Base-by-base conservation (phyloP, 2,329 filamentous ascomycete species). In the Venturia effusa region DNA sequence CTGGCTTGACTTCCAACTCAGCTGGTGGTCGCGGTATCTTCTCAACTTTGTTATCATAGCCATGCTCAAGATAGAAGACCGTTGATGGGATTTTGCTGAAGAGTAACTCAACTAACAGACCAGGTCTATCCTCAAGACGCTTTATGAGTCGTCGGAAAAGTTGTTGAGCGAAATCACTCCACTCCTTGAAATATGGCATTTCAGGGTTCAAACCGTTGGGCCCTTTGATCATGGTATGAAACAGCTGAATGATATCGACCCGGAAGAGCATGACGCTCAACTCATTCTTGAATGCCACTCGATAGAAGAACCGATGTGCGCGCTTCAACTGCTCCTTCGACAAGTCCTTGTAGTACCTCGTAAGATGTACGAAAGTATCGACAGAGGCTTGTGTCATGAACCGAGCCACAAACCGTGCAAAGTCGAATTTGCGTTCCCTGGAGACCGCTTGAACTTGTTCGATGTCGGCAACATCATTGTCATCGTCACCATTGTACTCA, bases 271-370 rank as follows among this genome's bases (percentile, higher is more conserved):
- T 84, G 27, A 97, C 87, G 64, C 87, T 87, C 78, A 94, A 87
- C 59, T 97, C 90, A 74, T 96, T 89, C 76, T 97, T 99, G 80
- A 97, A 97, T 0, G 92, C 92, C 13, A 96, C 82, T 0, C 93
- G 88, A 71, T 97, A 95, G 71, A 99, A 92, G 74, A 93, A 99
- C 7, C 94, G 88, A 76, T 97, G 94, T 15, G 88, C 88, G 6
- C 94, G 86, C 77, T 97, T 97, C 43, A 97, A 79, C 72, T 99
- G 94, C 43, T 86, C 81, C 1, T 86, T 80, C 62, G 86, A 83
- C 13, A 99, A 81, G 67, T 99, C 94, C 48, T 81, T 82, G 75
- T 96, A 97, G 75, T 86, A 93, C 59, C 82, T 84, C 0, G 87
- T 85, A 67, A 97, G 92, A 3, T 84, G 80, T 37, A 96, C 82